These are phyloP conservation scores for Ascochyta pisi DNA, from an alignment of 2,329 filamentous ascomycete species.

Conservation along the genomic window DNA sequence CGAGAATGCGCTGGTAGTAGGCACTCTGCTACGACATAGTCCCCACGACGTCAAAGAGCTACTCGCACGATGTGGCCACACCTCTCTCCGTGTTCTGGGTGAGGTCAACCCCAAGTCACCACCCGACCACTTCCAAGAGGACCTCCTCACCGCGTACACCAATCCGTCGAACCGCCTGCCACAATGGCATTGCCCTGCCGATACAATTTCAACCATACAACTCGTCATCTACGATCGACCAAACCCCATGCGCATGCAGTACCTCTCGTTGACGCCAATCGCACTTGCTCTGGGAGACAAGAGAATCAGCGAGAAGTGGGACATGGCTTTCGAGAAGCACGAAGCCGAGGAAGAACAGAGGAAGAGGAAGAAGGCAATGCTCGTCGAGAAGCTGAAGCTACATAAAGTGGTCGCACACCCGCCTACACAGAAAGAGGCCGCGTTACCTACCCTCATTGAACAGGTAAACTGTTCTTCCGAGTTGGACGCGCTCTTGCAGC, in stretches of 20 bases:
- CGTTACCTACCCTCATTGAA: constrained; percentile 80
- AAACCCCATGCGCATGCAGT: constrained; percentile 88
- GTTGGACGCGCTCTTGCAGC: constrained; percentile 82
- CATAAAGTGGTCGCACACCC: constrained; percentile 83
- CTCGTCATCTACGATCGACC: constrained; percentile 89
- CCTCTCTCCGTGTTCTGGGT: constrained; percentile 84
- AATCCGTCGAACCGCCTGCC: constrained; percentile 64
- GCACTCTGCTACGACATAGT: constrained; percentile 82
- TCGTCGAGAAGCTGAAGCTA: constrained; percentile 85
- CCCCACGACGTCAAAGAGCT: constrained; percentile 81
- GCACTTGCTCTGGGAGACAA: constrained; percentile 79
- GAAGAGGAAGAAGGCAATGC: constrained; percentile 66
- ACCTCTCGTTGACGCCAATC: constrained; percentile 89
- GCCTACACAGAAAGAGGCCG: constrained; percentile 81
- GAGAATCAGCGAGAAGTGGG: constrained; percentile 50
- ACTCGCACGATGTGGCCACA: constrained; percentile 82
- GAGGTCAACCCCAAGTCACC: constrained; percentile 70
- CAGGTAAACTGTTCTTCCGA: constrained; percentile 98
- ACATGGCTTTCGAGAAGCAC: constrained; percentile 57
- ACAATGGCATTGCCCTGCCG: constrained; percentile 70
- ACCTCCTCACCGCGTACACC: constrained; percentile 70
- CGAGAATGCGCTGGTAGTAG: constrained; percentile 83
- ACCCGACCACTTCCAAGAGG: constrained; percentile 65
- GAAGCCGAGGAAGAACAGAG: constrained; percentile 75
- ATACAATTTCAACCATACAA: constrained; percentile 76